Base-by-base conservation (phyloP, 805 yeast genomes). In the Saturnispora bothae region DNA sequence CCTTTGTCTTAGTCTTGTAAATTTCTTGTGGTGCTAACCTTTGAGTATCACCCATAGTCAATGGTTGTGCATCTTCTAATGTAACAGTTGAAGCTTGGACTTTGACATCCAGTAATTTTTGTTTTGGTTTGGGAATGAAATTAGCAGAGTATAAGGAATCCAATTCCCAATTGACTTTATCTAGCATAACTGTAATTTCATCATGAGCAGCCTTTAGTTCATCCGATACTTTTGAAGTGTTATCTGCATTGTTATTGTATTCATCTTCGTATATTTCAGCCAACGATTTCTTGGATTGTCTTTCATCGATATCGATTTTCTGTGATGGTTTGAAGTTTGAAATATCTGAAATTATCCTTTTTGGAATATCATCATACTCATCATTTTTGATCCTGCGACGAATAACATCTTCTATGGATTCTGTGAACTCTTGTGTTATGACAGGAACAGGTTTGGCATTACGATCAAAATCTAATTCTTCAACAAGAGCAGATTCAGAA, bases 11-110 rank as follows among this genome's bases (percentile, higher is more conserved):
- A 6, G 66, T 56, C 54, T 68, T 73, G 60, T 79, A 92, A 7
- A 92, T 68, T 61, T 89, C 98, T 63, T 89, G 98, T 28, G 98
- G 98, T 2, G 98, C 98, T 50, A 92, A 68, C 34, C 82, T 73
- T 12, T 78, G 65, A 17, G 78, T 83, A 25, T 72, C 64, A 2
- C 92, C 74, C 63, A 83, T 68, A 27, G 86, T 78, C 41, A 84
- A 67, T 35, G 98, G 98, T 62, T 86, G 96, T 1, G 96, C 92
- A 53, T 92, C 97, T 61, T 89, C 98, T 95, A 89, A 83, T 2
- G 79, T 54, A 35, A 92, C 79, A 2, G 95, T 71, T 4, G 95
- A 78, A 0, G 83, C 69, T 40, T 88, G 81, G 28, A 86, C 84
- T 55, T 81, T 84, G 53, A 92, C 78, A 41, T 83, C 86, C 44